Conservation (phyloP, 306 rosid species). For the Prunus persica region DNA sequence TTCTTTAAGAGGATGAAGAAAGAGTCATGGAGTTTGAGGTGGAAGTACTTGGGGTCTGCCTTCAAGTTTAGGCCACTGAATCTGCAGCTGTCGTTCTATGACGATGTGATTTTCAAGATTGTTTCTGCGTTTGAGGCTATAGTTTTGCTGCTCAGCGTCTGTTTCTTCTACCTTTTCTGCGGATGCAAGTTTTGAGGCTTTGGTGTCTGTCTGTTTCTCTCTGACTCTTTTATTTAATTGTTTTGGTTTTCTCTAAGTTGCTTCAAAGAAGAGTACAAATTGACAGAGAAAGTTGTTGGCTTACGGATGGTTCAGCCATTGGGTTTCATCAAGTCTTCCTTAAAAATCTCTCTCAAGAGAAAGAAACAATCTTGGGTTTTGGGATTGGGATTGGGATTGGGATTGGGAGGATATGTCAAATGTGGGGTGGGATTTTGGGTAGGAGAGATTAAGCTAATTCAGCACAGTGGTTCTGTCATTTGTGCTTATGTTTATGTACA, state of each 20-base stretch:
- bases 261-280: background rate
- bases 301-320: background rate
- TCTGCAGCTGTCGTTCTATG: slow-evolving; percentile 43
- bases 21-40: slow-evolving; percentile 37
- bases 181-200: slow-evolving; percentile 41
- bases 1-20: slow-evolving; percentile 49
- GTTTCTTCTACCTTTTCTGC: slow-evolving; percentile 58
- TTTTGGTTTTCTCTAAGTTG: background rate
- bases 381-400: background rate
- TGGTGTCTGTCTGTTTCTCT: background rate
- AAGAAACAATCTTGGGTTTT: background rate
- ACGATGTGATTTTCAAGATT: slow-evolving; percentile 53
- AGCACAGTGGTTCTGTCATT: background rate
- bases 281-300: background rate
- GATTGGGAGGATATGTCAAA: no score
- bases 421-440: background rate
- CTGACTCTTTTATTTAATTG: background rate
- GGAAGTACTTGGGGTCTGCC: slow-evolving; percentile 42
- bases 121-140: slow-evolving; percentile 58
- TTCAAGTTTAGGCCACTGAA: slow-evolving; percentile 50
- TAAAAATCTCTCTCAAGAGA: background rate
- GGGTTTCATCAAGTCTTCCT: background rate
- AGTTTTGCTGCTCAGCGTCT: slow-evolving; percentile 32
- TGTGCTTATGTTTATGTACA: background rate
- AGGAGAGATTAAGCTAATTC: background rate